These are phyloP conservation scores for Mangifera indica DNA, from an alignment of 345 rosid genomes.

Conservation along the genomic window DNA sequence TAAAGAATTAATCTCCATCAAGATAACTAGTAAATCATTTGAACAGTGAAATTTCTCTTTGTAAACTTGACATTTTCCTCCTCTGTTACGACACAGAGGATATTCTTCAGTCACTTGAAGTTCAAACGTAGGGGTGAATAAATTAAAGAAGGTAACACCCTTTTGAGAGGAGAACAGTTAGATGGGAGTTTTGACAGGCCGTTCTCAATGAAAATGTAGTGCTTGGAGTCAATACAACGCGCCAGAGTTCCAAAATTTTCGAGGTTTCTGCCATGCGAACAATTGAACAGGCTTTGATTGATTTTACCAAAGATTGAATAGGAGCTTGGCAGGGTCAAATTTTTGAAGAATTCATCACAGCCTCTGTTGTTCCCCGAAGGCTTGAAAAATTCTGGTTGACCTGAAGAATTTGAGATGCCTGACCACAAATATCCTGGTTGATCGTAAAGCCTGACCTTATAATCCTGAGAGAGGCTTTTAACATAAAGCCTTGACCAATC, in stretches of 20 bases:
- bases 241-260: neutral
- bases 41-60: neutral
- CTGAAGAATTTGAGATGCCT: no score
- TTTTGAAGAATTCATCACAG: constrained; percentile 27
- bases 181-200: neutral
- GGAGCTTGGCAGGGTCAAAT: constrained; percentile 27
- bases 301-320: constrained; percentile 23
- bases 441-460: constrained; percentile 22
- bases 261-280: constrained; percentile 16
- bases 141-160: neutral
- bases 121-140: neutral
- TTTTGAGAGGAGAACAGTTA: constrained; percentile 20
- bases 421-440: constrained; percentile 15
- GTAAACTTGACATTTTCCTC: neutral
- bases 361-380: neutral
- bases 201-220: constrained; percentile 1
- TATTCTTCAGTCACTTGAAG: neutral
- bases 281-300: constrained; percentile 25
- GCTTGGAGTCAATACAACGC: constrained; percentile 6
- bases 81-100: neutral
- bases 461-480: constrained; percentile 26
- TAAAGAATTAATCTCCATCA: no score
- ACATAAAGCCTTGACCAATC: constrained; percentile 28
- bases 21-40: neutral
- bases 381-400: neutral